A percentile compares a stretch with the other conserved stretches of the same genome.
These are phyloP conservation scores for Prunus mume DNA, from an alignment of 306 rosid genomes.

Conservation along the genomic window DNA sequence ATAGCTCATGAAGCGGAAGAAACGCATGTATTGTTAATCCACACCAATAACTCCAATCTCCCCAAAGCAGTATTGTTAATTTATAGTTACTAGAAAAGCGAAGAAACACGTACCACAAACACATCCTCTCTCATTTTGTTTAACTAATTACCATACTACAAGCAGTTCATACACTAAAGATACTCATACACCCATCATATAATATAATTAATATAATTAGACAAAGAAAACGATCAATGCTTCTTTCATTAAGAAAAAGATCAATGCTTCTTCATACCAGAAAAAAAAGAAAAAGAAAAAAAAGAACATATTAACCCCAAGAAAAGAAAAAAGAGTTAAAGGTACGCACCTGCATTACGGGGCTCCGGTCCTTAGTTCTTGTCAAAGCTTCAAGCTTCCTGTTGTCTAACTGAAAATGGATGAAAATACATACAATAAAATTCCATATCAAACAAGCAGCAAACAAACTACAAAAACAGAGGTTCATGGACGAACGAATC, in stretches of 20 bases:
- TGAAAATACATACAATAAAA: background rate
- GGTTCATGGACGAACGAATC: background rate
- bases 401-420: slow-evolving; percentile 68
- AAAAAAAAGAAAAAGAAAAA: background rate
- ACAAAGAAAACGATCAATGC: background rate
- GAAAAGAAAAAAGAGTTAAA: background rate
- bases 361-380: slow-evolving; percentile 63
- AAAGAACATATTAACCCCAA: too few relatives aligned
- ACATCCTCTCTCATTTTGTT: background rate
- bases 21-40: too few relatives aligned
- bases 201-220: background rate
- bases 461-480: background rate
- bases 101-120: background rate
- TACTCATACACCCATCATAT: background rate
- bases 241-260: background rate
- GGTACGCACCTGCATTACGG: slow-evolving; percentile 70
- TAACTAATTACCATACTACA: background rate
- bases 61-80: background rate
- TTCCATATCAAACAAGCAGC: background rate
- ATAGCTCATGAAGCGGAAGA: background rate
- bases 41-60: background rate
- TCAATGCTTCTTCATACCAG: background rate
- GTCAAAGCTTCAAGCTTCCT: slow-evolving; percentile 72
- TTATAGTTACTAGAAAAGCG: background rate
- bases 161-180: background rate